These are phyloP conservation scores for Przewalskia tangutica DNA, from an alignment of 257 asterid genomes.

Conservation along the genomic window DNA sequence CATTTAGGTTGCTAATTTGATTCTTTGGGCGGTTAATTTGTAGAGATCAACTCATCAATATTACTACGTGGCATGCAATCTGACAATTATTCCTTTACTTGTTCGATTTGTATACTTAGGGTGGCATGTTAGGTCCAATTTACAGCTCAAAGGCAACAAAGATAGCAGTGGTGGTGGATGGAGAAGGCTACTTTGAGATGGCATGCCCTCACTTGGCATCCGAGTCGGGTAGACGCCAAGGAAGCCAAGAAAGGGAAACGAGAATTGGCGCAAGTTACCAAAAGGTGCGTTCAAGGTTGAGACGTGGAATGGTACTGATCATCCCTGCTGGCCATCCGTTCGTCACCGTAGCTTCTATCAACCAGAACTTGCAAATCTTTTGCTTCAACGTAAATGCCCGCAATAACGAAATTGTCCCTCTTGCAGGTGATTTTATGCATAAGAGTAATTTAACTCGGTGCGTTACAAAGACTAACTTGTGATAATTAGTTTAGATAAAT, in stretches of 20 bases:
- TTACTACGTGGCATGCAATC: neutral
- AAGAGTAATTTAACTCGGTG: neutral
- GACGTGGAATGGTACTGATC: conserved; percentile 36
- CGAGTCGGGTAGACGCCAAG: neutral
- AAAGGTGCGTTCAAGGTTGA: conserved; percentile 29
- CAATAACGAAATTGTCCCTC: conserved; percentile 29
- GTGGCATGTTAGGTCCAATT: conserved; percentile 46
- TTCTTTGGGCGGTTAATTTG: neutral
- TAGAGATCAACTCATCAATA: neutral
- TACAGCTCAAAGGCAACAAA: conserved; percentile 50
- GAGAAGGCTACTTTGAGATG: conserved; percentile 68
- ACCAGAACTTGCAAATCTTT: conserved; percentile 38
- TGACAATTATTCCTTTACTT: neutral
- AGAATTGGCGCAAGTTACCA: conserved; percentile 21
- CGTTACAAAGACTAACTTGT: neutral
- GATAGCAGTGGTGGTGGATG: conserved; percentile 23
- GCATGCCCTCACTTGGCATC: conserved; percentile 55
- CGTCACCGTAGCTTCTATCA: conserved; percentile 39
- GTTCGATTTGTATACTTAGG: conserved; percentile 19
- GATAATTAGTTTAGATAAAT: neutral
- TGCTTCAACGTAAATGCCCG: conserved; percentile 43
- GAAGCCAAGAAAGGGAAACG: neutral
- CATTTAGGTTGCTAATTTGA: neutral
- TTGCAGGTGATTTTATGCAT: conserved; percentile 28
- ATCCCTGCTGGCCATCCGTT: conserved; percentile 73